phyloP scores from a whole-genome alignment of 148 eudicot species.

The Limonium bicolor region DNA sequence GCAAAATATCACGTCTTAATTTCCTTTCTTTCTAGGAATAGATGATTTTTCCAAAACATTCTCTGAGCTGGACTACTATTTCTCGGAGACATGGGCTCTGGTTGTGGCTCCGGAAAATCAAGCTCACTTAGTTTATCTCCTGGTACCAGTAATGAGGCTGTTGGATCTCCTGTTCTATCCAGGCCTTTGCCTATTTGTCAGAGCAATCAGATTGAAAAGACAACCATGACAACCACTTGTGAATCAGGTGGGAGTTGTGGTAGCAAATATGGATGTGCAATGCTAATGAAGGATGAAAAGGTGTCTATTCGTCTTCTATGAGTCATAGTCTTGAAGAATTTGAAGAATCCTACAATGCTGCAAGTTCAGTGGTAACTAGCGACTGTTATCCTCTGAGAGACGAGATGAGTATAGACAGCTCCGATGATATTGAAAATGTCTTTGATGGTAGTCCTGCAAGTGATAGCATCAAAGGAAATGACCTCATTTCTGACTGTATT shows the following conservation, averaged over 20 bases:
- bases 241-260: constrained; percentile 9
- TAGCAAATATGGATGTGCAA: constrained; percentile 11
- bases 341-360: background rate
- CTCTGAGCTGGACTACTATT: constrained; percentile 24
- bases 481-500: constrained; percentile 7
- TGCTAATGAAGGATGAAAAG: constrained; percentile 9
- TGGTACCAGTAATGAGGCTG: constrained; percentile 13
- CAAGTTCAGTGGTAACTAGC: constrained; percentile 1
- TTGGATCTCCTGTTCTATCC: constrained; percentile 15
- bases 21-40: too few species aligned
- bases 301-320: constrained; percentile 10
- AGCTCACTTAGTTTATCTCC: constrained; percentile 18
- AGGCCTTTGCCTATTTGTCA: constrained; percentile 8
- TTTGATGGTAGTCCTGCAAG: constrained; percentile 9
- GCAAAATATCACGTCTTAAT: too few species aligned
- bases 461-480: constrained; percentile 14
- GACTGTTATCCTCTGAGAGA: background rate
- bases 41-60: constrained; percentile 30
- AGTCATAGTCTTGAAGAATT: background rate
- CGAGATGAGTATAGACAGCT: background rate
- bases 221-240: constrained; percentile 7
- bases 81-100: constrained; percentile 26
- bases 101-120: constrained; percentile 16
- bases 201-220: constrained; percentile 8
- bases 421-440: background rate